Evolutionary conservation across 2,329 filamentous ascomycete species (phyloP), one percentile per base, ranked within the genome.

Genomic region (Ceratocystis lukuohia): DNA sequence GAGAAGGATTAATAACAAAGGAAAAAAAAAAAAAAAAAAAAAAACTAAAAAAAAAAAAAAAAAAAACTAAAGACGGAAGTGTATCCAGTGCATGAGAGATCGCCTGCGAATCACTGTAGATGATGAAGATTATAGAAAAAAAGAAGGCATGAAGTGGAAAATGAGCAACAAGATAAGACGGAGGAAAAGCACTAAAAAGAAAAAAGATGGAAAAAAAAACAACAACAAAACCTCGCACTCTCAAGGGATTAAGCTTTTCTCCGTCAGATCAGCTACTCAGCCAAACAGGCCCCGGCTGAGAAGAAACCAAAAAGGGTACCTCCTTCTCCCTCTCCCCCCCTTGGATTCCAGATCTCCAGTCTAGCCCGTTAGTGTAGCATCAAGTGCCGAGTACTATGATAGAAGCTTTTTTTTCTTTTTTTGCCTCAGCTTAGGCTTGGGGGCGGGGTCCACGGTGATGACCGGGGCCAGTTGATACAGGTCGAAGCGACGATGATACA

Each of bases 101-200:
- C 56, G 56, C 56, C 56, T 30, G 56, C 56, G 28, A 59, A 59
- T 59, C 56, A 59, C 8, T 25, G 41, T 20, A 33, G 56, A 65
- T 50, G 44, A 61, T 15, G 5, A 64, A 41, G 45, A 17, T 50
- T 25, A 37, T 10, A 33, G 17, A 48, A 17, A 20, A 61, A 50
- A 46, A 50, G 41, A 46, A 62, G 37, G 62, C 22, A 53, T 61
- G 59, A 64, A 57, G 22, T 10, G 33, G 41, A 65, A 62, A 61
- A 66, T 63, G 59, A 59, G 33, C 61, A 66, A 67, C 41, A 56
- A 68, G 37, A 37, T 66, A 57, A 64, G 41, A 61, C 50, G 22
- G 44, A 53, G 62, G 53, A 65, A 61, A 65, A 61, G 64, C 45
- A 53, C 48, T 44, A 65, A 62, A 66, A 65, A 62, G 67, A 67